A percentile compares a stretch with the other conserved stretches of the same genome.
Evolutionary conservation across 805 yeast species (phyloP).

Genomic region (Ogataea kodamae): DNA sequence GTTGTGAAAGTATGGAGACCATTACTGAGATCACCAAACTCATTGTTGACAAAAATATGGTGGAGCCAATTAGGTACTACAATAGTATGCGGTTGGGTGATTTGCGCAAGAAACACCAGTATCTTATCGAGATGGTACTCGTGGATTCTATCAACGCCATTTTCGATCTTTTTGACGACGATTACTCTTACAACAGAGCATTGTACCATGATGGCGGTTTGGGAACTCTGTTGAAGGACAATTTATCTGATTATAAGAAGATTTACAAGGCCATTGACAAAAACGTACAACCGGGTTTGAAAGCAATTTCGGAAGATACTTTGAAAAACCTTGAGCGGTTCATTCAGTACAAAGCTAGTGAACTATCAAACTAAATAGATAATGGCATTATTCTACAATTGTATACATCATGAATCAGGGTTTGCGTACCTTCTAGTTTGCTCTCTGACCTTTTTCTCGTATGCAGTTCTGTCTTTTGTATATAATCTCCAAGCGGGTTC

Average conservation of each 20-base stretch:
- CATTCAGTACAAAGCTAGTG: slow-evolving; percentile 65
- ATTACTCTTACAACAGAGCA: slow-evolving; percentile 62
- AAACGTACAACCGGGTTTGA: slow-evolving; percentile 53
- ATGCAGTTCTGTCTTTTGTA: slow-evolving; percentile 60
- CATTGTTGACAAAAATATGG: slow-evolving; percentile 25
- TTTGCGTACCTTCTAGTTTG: slow-evolving; percentile 73
- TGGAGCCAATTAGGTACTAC: slow-evolving; percentile 19
- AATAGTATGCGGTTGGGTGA: slow-evolving; percentile 15
- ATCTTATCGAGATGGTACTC: slow-evolving; percentile 30
- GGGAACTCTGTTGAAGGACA: slow-evolving; percentile 38
- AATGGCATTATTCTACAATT: slow-evolving; percentile 6
- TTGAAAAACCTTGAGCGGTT: slow-evolving; percentile 67
- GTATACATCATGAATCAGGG: slow-evolving; percentile 17
- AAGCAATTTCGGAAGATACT: slow-evolving; percentile 64
- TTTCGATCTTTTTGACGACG: slow-evolving; percentile 80
- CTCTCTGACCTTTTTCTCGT: slow-evolving; percentile 72
- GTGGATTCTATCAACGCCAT: slow-evolving; percentile 62
- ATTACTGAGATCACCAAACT: slow-evolving; percentile 24
- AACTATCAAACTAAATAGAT: slow-evolving; percentile 23
- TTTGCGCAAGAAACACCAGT: slow-evolving; percentile 25
- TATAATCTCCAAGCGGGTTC: slow-evolving; percentile 94
- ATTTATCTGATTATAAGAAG: slow-evolving; percentile 47
- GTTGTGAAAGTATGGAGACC: slow-evolving; percentile 13
- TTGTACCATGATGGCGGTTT: slow-evolving; percentile 59
- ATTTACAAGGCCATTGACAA: slow-evolving; percentile 64